Evolutionary conservation across 2,329 filamentous ascomycete species (phyloP).

Genomic region (Pseudogymnoascus sp.): DNA sequence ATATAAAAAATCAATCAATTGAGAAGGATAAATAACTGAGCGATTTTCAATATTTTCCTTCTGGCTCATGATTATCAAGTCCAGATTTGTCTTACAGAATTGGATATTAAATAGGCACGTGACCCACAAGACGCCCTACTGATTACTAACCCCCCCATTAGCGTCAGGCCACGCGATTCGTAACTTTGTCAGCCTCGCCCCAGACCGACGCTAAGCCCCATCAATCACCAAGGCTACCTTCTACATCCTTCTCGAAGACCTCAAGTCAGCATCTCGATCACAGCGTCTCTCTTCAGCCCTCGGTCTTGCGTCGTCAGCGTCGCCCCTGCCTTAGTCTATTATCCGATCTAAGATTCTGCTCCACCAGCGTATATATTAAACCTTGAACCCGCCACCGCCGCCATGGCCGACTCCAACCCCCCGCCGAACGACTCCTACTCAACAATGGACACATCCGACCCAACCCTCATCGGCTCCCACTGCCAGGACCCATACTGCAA

Average conservation of each 20-base stretch:
- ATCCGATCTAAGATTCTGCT: not conserved
- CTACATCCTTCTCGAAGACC: constrained; percentile 5
- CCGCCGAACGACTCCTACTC: constrained; percentile 52
- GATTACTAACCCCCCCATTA: not conserved
- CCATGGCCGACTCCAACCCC: constrained; percentile 46
- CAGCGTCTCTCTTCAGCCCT: not conserved
- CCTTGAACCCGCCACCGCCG: constrained; percentile 17
- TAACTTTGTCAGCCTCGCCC: constrained; percentile 2
- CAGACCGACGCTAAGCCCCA: not conserved
- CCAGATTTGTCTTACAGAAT: not conserved
- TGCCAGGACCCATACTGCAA: constrained; percentile 89
- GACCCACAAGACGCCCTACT: not conserved
- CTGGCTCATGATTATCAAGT: not conserved
- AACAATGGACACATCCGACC: constrained; percentile 68
- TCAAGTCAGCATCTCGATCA: not conserved
- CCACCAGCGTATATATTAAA: constrained; percentile 2
- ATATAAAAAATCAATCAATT: too few species aligned
- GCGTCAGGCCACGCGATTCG: not conserved
- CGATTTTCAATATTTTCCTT: not conserved
- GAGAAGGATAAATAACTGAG: not conserved
- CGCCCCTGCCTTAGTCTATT: not conserved
- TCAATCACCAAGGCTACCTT: constrained; percentile 1
- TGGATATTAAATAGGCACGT: not conserved
- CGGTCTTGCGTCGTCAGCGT: not conserved
- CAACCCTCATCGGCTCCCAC: constrained; percentile 78